Conservation (phyloP, 306 rosid species). For the Sicyos edulis region DNA sequence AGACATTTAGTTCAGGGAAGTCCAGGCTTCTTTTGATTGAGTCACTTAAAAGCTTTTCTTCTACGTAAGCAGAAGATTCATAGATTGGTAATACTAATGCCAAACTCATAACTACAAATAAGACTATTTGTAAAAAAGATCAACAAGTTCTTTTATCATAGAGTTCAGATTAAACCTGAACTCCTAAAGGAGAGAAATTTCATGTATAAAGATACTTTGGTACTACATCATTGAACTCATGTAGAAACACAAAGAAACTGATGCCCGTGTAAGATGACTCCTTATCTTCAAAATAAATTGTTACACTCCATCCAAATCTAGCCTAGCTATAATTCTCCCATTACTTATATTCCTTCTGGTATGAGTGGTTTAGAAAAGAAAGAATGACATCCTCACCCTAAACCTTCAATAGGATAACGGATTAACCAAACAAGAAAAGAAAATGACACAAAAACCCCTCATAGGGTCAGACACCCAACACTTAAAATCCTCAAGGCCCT, state of each 20-base stretch:
- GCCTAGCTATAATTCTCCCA: no score
- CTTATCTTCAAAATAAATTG: no score
- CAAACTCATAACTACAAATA: conserved; percentile 7
- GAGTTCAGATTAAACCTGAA: conserved; percentile 6
- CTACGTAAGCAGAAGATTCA: conserved; percentile 1
- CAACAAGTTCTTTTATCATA: background rate
- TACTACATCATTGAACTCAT: background rate
- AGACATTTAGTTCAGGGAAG: background rate
- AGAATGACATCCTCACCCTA: no score
- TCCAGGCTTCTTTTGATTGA: background rate
- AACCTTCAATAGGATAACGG: no score
- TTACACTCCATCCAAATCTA: no score
- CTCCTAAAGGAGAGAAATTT: background rate
- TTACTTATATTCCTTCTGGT: no score
- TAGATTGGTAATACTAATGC: background rate
- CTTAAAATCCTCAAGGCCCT: no score
- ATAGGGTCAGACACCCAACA: no score
- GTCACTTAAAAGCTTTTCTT: conserved; percentile 1
- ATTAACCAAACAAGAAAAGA: no score
- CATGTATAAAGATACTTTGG: background rate
- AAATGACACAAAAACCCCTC: no score
- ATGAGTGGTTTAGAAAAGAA: no score
- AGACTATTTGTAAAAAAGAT: background rate
- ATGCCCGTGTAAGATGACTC: background rate
- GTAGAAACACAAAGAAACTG: background rate